phyloP scores from a whole-genome alignment of 768 basidiomycete species.

The Xanthoconium stramineum region DNA sequence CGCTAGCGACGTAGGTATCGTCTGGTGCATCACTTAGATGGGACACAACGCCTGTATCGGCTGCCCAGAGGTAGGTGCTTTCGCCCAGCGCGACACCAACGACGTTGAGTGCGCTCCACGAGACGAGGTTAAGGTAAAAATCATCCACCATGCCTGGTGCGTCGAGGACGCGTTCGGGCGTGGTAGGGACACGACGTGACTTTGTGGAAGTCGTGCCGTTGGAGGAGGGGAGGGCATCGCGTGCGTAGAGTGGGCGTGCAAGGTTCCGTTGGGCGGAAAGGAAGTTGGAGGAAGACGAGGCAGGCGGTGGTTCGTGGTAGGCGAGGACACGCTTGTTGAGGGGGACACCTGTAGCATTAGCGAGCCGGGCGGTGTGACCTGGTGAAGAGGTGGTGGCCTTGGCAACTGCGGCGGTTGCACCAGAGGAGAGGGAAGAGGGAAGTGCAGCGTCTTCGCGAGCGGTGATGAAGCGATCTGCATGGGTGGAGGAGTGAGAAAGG shows the following conservation, averaged over 20 bases:
- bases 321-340: constrained; percentile 80
- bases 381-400: constrained; percentile 55
- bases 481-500: constrained; percentile 38
- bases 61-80: constrained; percentile 90
- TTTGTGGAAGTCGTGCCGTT: constrained; percentile 64
- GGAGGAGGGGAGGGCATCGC: constrained; percentile 61
- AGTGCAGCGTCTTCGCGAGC: constrained; percentile 52
- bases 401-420: constrained; percentile 38
- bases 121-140: constrained; percentile 92
- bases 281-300: constrained; percentile 71
- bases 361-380: constrained; percentile 74
- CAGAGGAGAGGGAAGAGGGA: constrained; percentile 62
- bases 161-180: constrained; percentile 91
- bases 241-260: constrained; percentile 71
- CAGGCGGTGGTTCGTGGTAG: constrained; percentile 83
- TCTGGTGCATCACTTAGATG: constrained; percentile 74
- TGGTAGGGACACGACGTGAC: constrained; percentile 78
- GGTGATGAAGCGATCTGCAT: constrained; percentile 72
- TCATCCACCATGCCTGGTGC: constrained; percentile 93
- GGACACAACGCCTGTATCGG: constrained; percentile 82
- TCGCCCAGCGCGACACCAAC: constrained; percentile 89
- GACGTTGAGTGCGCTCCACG: constrained; percentile 84
- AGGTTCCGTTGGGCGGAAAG: constrained; percentile 76
- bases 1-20: constrained; percentile 69
- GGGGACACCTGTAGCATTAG: constrained; percentile 71